Percentiles rank a stretch among this genome's conserved stretches.
phyloP scores from a whole-genome alignment of 805 yeast species.

The Ogataea angusta region DNA sequence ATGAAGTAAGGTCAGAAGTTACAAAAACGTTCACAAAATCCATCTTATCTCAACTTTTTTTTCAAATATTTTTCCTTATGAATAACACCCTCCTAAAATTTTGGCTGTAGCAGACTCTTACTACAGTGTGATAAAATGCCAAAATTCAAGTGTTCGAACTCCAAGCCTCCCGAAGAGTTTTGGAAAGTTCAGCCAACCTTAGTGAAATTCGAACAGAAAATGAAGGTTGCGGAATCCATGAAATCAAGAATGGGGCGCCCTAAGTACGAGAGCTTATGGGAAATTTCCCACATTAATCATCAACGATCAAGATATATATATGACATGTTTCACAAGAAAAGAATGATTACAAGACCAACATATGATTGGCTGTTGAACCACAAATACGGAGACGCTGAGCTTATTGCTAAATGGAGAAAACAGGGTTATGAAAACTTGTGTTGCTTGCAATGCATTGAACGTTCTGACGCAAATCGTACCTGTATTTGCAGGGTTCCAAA shows the following conservation, averaged over 20 bases:
- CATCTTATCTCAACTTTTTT: neutral
- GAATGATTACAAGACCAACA: constrained; percentile 61
- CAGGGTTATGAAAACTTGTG: constrained; percentile 82
- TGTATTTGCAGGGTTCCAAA: constrained; percentile 88
- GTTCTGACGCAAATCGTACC: constrained; percentile 56
- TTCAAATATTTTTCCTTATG: too few relatives aligned
- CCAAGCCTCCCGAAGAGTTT: constrained; percentile 70
- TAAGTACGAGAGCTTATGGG: constrained; percentile 65
- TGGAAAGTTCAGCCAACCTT: constrained; percentile 65
- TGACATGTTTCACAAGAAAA: constrained; percentile 66
- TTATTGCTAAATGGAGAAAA: constrained; percentile 66
- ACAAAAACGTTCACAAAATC: constrained; percentile 39
- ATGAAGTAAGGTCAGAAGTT: constrained; percentile 63
- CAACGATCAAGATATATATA: constrained; percentile 75
- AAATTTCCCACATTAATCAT: constrained; percentile 65
- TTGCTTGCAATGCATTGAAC: constrained; percentile 74
- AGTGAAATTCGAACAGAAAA: constrained; percentile 50
- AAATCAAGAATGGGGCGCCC: constrained; percentile 41
- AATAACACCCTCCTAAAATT: too few relatives aligned
- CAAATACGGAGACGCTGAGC: constrained; percentile 59
- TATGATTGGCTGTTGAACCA: constrained; percentile 73
- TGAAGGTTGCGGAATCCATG: constrained; percentile 50
- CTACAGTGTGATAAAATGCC: constrained; percentile 3
- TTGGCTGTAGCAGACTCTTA: neutral
- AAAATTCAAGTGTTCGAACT: constrained; percentile 21